Base-by-base conservation (phyloP, 2,329 filamentous ascomycete genomes). In the Diatrype stigma region DNA sequence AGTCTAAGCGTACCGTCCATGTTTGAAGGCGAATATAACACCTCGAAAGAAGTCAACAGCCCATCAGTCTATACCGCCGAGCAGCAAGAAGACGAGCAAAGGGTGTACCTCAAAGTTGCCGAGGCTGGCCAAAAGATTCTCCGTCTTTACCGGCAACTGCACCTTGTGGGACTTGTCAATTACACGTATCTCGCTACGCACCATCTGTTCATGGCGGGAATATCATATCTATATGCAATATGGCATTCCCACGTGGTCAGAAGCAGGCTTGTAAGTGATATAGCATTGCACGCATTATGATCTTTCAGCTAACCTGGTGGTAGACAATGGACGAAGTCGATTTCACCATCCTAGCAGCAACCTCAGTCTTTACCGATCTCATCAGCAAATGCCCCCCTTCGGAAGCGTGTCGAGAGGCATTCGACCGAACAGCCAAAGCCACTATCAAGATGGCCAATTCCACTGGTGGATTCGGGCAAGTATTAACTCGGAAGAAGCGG, bases 121-220 rank as follows among this genome's bases (percentile, higher is more conserved):
- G 92, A 96, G 70, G 93, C 93, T 30, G 93, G 93, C 0, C 92
- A 96, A 68, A 94, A 89, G 70, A 93, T 96, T 2, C 73, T 97
- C 64, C 88, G 92, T 54, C 79, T 96, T 34, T 97, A 97, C 69
- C 80, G 93, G 48, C 90, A 96, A 64, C 75, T 97, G 53, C 93
- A 97, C 69, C 79, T 92, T 10, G 84, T 90, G 51, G 87, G 90
- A 48, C 79, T 96, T 38, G 93, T 97, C 49, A 97, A 96, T 70
- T 96, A 96, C 67, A 97, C 93, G 0, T 97, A 95, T 68, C 74
- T 97, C 49, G 92, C 94, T 2, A 96, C 94, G 0, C 93, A 97
- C 67, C 92, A 97, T 70, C 78, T 97, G 6, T 97, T 97, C 73
- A 96, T 96, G 89, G 93, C 93, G 26, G 93, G 92, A 71, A 86